These are phyloP conservation scores for Ceratobasidium sp. DNA, from an alignment of 1,284 basidiomycete species.

Conservation along the genomic window DNA sequence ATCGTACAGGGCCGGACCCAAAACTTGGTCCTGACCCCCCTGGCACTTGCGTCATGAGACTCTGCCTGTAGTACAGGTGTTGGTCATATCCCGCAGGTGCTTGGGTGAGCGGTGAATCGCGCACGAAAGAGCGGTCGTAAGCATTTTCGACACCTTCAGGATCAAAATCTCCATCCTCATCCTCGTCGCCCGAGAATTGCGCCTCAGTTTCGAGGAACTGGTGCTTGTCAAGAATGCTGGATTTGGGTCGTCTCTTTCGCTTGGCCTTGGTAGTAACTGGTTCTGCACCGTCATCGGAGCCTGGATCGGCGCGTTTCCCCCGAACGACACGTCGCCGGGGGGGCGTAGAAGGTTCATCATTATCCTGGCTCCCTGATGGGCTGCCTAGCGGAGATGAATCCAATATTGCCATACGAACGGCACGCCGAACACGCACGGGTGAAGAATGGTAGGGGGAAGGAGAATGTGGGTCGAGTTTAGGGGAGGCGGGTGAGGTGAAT, in stretches of 20 bases:
- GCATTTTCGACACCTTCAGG: slow-evolving; percentile 67
- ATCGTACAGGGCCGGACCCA: slow-evolving; percentile 57
- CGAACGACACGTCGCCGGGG: slow-evolving; percentile 49
- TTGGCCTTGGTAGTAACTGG: slow-evolving; percentile 47
- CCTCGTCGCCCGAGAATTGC: slow-evolving; percentile 75
- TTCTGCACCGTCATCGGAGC: slow-evolving; percentile 44
- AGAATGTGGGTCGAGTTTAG: slow-evolving; percentile 20
- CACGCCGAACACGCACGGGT: slow-evolving; percentile 51
- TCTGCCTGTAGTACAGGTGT: slow-evolving; percentile 66
- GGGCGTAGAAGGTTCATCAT: slow-evolving; percentile 45
- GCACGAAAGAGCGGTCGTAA: slow-evolving; percentile 72
- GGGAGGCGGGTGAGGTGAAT: slow-evolving; percentile 31
- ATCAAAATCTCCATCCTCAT: slow-evolving; percentile 57
- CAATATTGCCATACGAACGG: slow-evolving; percentile 24
- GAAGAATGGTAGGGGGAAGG: slow-evolving; percentile 59
- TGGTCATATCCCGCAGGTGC: slow-evolving; percentile 78
- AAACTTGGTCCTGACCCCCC: slow-evolving; percentile 61
- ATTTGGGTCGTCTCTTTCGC: slow-evolving; percentile 54
- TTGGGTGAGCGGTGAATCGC: slow-evolving; percentile 73
- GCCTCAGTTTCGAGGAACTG: slow-evolving; percentile 70
- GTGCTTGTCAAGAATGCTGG: slow-evolving; percentile 44
- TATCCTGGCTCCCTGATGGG: slow-evolving; percentile 38
- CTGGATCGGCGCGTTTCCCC: slow-evolving; percentile 46
- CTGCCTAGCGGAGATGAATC: slow-evolving; percentile 47
- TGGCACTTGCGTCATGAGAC: slow-evolving; percentile 69